These are phyloP conservation scores for Sparassis latifolia DNA, from an alignment of 1,284 basidiomycete species.

Conservation along the genomic window DNA sequence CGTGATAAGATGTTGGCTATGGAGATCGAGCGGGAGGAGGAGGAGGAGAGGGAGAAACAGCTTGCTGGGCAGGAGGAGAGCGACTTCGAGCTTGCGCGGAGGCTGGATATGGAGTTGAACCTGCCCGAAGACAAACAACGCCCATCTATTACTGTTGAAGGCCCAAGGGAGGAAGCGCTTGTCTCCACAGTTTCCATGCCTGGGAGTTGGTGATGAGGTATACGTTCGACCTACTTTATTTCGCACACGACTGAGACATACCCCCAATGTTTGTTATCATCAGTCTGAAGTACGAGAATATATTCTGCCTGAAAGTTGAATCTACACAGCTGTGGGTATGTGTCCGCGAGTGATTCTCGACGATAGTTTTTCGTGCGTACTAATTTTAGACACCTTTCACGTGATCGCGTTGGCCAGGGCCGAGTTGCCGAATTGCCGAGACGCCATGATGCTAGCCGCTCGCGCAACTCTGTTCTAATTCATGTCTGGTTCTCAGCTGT, in stretches of 20 bases:
- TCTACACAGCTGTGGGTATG: too few relatives aligned
- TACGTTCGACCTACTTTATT: neutral
- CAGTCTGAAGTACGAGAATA: too few relatives aligned
- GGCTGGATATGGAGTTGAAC: constrained; percentile 30
- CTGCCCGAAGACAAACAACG: constrained; percentile 8
- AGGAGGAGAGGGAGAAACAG: constrained; percentile 23
- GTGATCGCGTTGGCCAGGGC: too few relatives aligned
- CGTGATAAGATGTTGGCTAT: constrained; percentile 20
- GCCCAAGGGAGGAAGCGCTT: neutral
- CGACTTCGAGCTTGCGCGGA: constrained; percentile 27
- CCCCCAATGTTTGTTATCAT: neutral
- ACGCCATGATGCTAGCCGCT: too few relatives aligned
- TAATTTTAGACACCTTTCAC: too few relatives aligned
- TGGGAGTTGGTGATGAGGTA: neutral
- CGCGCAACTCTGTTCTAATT: too few relatives aligned
- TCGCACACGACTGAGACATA: neutral
- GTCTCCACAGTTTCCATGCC: neutral
- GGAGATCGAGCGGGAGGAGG: constrained; percentile 29
- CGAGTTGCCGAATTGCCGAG: too few relatives aligned
- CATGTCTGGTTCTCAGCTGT: too few relatives aligned
- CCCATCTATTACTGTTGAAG: neutral
- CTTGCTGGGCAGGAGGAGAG: constrained; percentile 28
- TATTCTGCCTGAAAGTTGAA: too few relatives aligned
- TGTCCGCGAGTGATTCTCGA: too few relatives aligned
- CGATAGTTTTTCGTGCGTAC: too few relatives aligned